Evolutionary conservation across 208 protist species (phyloP).

Genomic region (Leptomonas pyrrhocoris): DNA sequence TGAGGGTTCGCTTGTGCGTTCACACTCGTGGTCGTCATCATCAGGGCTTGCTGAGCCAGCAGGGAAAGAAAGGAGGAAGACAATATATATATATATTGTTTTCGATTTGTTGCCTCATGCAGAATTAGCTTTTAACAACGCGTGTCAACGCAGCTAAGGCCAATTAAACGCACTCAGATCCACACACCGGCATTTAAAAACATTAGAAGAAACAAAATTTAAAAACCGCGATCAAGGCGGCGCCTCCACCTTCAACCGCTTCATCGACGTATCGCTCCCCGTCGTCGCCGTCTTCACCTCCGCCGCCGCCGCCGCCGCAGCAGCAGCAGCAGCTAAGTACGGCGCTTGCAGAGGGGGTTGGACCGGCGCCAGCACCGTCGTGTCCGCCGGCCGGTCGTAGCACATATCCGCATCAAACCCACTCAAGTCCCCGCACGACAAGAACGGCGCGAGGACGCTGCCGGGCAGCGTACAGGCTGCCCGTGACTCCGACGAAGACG

Average conservation of each 20-base stretch:
- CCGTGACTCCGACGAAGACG: too few species aligned
- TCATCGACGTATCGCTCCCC: slow-evolving; percentile 5
- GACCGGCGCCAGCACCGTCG: slow-evolving; percentile 58
- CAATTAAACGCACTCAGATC: not conserved
- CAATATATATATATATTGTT: slow-evolving; percentile 4
- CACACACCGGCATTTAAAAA: not conserved
- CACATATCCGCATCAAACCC: slow-evolving; percentile 95
- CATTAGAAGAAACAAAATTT: too few species aligned
- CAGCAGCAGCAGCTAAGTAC: slow-evolving; percentile 45
- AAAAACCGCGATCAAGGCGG: not conserved
- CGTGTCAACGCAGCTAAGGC: not conserved
- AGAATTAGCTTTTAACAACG: too few species aligned
- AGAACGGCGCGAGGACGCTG: slow-evolving; percentile 92
- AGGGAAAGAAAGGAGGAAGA: not conserved
- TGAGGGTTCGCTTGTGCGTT: too few species aligned
- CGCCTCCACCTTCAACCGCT: slow-evolving; percentile 16
- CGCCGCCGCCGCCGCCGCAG: not conserved
- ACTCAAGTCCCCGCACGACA: slow-evolving; percentile 97
- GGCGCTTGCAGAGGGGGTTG: slow-evolving; percentile 80
- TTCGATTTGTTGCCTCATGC: too few species aligned
- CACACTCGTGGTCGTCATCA: too few species aligned
- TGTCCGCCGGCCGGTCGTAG: slow-evolving; percentile 55
- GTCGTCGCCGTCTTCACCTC: not conserved
- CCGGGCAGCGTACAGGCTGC: slow-evolving; percentile 4
- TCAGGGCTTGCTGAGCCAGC: not conserved